Conservation (phyloP, 176 grass and related monocot species). For the Dendrocalamus sinicus region DNA sequence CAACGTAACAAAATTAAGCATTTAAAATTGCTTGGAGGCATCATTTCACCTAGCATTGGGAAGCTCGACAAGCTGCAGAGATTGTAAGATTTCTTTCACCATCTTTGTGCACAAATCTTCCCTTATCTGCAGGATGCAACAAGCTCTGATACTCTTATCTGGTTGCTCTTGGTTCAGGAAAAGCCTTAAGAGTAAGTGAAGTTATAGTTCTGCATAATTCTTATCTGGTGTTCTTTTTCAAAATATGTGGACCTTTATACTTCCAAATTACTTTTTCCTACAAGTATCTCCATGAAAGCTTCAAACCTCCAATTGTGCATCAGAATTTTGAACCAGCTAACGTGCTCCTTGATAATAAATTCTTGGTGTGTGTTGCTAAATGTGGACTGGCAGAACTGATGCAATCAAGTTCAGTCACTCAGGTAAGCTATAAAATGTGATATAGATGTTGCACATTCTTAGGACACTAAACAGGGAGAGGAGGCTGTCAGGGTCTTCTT, state of each 20-base stretch:
- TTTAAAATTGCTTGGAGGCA: slow-evolving; percentile 56
- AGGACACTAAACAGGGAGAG: background rate
- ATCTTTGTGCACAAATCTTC: background rate
- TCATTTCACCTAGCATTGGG: slow-evolving; percentile 81
- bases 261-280: slow-evolving; percentile 38
- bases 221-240: background rate
- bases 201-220: slow-evolving; percentile 2
- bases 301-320: slow-evolving; percentile 69
- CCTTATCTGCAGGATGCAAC: background rate
- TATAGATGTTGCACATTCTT: slow-evolving; percentile 11
- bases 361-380: slow-evolving; percentile 71
- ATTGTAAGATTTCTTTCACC: slow-evolving; percentile 50
- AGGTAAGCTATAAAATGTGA: slow-evolving; percentile 57
- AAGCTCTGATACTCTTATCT: background rate
- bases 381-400: slow-evolving; percentile 72
- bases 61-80: slow-evolving; percentile 87
- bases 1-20: no score
- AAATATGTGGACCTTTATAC: slow-evolving; percentile 20
- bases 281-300: slow-evolving; percentile 85
- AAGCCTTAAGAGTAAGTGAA: slow-evolving; percentile 86
- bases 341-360: slow-evolving; percentile 77
- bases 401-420: slow-evolving; percentile 66
- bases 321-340: slow-evolving; percentile 82
- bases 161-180: slow-evolving; percentile 82
- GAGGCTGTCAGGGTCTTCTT: background rate